Conservation (phyloP, 2,329 filamentous ascomycete species). For the Botrytis elliptica region DNA sequence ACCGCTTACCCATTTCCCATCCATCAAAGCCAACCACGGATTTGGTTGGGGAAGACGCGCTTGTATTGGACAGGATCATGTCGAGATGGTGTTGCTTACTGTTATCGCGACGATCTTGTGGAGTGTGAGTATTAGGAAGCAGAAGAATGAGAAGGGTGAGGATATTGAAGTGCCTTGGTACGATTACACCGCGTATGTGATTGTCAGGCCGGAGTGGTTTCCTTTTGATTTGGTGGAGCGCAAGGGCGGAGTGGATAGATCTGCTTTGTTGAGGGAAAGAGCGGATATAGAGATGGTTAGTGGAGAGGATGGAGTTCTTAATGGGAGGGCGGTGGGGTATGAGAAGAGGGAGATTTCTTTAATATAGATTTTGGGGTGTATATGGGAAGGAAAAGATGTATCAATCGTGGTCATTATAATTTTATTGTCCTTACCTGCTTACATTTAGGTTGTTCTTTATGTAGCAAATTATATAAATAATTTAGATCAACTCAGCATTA, state of each 20-base stretch:
- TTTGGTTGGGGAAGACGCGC: slow-evolving; percentile 54
- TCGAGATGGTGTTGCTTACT: slow-evolving; percentile 38
- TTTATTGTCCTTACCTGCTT: not conserved
- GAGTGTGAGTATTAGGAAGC: slow-evolving; percentile 9
- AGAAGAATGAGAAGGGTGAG: slow-evolving; percentile 8
- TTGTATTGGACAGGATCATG: slow-evolving; percentile 51
- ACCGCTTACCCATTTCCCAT: slow-evolving; percentile 42
- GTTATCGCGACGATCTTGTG: slow-evolving; percentile 17
- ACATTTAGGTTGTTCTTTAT: not conserved
- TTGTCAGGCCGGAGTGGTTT: slow-evolving; percentile 20
- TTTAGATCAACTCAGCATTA: not conserved
- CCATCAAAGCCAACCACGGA: slow-evolving; percentile 45
- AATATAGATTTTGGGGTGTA: not conserved
- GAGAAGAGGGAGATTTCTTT: slow-evolving; percentile 12
- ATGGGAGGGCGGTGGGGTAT: not conserved
- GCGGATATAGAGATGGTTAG: slow-evolving; percentile 16
- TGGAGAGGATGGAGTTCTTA: slow-evolving; percentile 9
- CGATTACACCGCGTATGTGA: slow-evolving; percentile 17
- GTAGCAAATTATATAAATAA: not conserved
- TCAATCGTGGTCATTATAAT: not conserved
- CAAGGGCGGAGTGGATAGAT: not conserved
- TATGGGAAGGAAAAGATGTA: not conserved
- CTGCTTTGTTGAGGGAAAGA: not conserved
- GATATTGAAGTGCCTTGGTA: slow-evolving; percentile 9
- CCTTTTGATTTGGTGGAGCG: slow-evolving; percentile 13